Percentiles rank a stretch among this genome's conserved stretches.
These are phyloP conservation scores for Aspergillus avenaceus DNA, from an alignment of 495 filamentous ascomycete species.

Conservation along the genomic window DNA sequence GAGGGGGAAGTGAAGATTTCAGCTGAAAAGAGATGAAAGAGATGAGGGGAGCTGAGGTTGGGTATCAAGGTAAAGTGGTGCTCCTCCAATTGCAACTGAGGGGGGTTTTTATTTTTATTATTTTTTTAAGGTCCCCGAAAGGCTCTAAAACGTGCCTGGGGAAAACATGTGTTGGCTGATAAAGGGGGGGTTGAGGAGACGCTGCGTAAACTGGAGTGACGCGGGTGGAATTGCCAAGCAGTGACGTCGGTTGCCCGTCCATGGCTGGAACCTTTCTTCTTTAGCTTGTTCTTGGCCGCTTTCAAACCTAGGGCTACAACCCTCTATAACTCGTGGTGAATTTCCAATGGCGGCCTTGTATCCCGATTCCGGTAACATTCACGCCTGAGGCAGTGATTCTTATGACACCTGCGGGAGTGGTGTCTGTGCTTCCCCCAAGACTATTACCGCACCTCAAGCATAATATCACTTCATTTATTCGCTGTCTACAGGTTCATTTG, in stretches of 20 bases:
- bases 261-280: constrained; percentile 10
- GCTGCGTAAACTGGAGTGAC: constrained; percentile 18
- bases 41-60: constrained; percentile 19
- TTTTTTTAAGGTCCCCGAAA: background rate
- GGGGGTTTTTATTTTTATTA: background rate
- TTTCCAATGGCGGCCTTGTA: constrained; percentile 3
- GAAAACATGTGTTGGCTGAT: background rate
- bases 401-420: constrained; percentile 27
- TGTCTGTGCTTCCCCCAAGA: constrained; percentile 26
- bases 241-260: constrained; percentile 29
- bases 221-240: constrained; percentile 23
- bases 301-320: constrained; percentile 22
- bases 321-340: constrained; percentile 8
- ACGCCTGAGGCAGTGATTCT: constrained; percentile 26
- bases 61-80: constrained; percentile 22
- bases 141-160: constrained; percentile 2
- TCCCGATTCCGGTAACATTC: background rate
- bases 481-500: constrained; percentile 30
- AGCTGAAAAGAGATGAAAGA: constrained; percentile 1
- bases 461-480: constrained; percentile 39
- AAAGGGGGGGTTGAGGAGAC: background rate
- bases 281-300: background rate
- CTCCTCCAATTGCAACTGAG: constrained; percentile 16
- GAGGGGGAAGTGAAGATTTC: background rate
- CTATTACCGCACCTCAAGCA: constrained; percentile 35